Percentiles rank a stretch among this genome's conserved stretches.
phyloP scores from a whole-genome alignment of 139 green algal species.

The Microglena sp. region DNA sequence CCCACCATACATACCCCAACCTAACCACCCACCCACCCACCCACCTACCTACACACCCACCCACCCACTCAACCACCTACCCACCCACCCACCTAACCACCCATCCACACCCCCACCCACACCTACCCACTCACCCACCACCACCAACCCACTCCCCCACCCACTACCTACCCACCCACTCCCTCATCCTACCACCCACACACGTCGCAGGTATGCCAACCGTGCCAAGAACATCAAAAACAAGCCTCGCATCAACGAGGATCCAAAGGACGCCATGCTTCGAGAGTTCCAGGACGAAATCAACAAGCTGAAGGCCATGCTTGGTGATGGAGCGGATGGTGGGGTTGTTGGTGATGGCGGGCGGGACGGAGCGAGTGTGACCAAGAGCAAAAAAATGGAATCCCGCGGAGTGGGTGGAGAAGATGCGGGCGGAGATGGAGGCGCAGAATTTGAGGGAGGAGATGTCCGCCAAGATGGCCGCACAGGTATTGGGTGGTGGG shows the following conservation, averaged over 20 bases:
- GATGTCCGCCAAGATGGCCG: constrained; percentile 7
- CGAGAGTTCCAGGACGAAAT: constrained; percentile 90
- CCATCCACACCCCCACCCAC: not conserved
- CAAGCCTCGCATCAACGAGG: constrained; percentile 76
- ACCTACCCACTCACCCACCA: not conserved
- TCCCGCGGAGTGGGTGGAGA: constrained; percentile 21
- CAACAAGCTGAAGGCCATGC: constrained; percentile 49
- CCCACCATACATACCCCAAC: too few species aligned
- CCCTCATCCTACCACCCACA: not conserved
- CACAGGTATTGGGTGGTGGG: too few species aligned
- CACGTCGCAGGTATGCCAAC: constrained; percentile 39
- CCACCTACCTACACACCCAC: too few species aligned
- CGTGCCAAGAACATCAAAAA: constrained; percentile 85
- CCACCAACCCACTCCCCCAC: not conserved
- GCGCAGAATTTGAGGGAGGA: constrained; percentile 32
- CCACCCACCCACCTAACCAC: too few species aligned
- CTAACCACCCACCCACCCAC: too few species aligned
- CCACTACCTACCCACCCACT: not conserved
- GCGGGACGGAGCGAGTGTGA: too few species aligned
- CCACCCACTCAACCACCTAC: too few species aligned
- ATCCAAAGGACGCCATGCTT: constrained; percentile 88
- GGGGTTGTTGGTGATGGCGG: not conserved
- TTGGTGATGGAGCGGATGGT: constrained; percentile 33
- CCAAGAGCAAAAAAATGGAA: too few species aligned
- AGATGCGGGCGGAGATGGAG: constrained; percentile 45